Percentiles rank a stretch among this genome's conserved stretches.
Evolutionary conservation across 345 rosid species (phyloP).

Genomic region (Populus ilicifolia): DNA sequence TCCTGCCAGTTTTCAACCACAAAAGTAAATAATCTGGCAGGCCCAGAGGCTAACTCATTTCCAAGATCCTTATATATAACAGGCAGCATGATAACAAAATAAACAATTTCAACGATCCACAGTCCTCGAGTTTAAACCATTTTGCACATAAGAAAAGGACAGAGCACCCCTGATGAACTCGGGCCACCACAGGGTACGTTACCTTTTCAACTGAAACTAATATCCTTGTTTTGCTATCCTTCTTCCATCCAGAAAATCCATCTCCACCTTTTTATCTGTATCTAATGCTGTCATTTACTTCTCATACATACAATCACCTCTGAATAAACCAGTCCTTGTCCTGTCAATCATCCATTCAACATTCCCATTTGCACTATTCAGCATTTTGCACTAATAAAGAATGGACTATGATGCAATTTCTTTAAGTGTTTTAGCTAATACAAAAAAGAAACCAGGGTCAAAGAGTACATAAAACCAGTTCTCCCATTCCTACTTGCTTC

Average conservation of each 20-base stretch:
- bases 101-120: background rate
- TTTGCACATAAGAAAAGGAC: background rate
- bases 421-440: background rate
- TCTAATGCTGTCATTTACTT: background rate
- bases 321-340: background rate
- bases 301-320: background rate
- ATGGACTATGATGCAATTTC: background rate
- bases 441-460: background rate
- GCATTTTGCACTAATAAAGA: background rate
- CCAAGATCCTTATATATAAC: conserved; percentile 10
- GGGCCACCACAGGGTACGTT: background rate
- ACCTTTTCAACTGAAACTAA: background rate
- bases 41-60: conserved; percentile 5
- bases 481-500: background rate
- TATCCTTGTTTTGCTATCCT: background rate
- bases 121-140: background rate
- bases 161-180: background rate
- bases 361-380: background rate
- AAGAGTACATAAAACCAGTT: background rate
- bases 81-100: background rate
- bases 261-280: background rate
- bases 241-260: background rate
- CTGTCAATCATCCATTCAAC: background rate
- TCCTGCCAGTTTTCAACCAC: conserved; percentile 39
- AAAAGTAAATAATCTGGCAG: conserved; percentile 11